phyloP scores from a whole-genome alignment of 352 stramenopile genomes.

The Phytophthora palmivora region DNA sequence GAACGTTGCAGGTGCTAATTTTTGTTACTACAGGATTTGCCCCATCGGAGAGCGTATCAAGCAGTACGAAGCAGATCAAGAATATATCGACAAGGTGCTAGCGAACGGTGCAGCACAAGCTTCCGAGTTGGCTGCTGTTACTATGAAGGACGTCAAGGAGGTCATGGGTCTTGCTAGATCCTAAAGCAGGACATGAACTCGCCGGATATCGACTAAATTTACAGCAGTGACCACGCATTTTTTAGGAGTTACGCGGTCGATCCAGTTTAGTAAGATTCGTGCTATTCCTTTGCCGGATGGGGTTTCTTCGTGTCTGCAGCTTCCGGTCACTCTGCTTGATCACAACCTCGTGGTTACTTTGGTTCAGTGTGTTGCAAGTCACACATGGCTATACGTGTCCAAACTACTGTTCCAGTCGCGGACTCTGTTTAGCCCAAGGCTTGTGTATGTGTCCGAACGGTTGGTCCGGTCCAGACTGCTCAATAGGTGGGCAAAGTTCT shows the following conservation, averaged over 20 bases:
- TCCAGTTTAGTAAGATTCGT: slow-evolving; percentile 17
- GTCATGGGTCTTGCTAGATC: slow-evolving; percentile 66
- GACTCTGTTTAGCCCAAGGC: slow-evolving; percentile 63
- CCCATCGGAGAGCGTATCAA: slow-evolving; percentile 95
- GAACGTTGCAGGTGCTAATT: slow-evolving; percentile 11
- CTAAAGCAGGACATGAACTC: slow-evolving; percentile 2
- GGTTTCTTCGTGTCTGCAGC: not conserved
- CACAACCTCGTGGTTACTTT: slow-evolving; percentile 14
- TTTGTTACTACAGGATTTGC: slow-evolving; percentile 68
- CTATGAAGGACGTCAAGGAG: slow-evolving; percentile 80
- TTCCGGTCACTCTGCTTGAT: slow-evolving; percentile 1
- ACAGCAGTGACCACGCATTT: slow-evolving; percentile 12
- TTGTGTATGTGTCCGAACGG: slow-evolving; percentile 57
- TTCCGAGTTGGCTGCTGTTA: slow-evolving; percentile 63
- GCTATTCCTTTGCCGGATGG: slow-evolving; percentile 22
- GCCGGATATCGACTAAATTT: slow-evolving; percentile 31
- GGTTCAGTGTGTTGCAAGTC: slow-evolving; percentile 12
- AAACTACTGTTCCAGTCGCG: slow-evolving; percentile 76
- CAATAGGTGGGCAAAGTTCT: slow-evolving; percentile 38
- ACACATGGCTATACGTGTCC: slow-evolving; percentile 58
- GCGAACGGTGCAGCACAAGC: slow-evolving; percentile 81
- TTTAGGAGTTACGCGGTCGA: slow-evolving; percentile 22
- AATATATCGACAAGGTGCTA: slow-evolving; percentile 92
- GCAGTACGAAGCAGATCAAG: slow-evolving; percentile 90
- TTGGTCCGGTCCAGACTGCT: slow-evolving; percentile 69